phyloP scores from a whole-genome alignment of 2,329 filamentous ascomycete genomes.

The Penicillium sp. region DNA sequence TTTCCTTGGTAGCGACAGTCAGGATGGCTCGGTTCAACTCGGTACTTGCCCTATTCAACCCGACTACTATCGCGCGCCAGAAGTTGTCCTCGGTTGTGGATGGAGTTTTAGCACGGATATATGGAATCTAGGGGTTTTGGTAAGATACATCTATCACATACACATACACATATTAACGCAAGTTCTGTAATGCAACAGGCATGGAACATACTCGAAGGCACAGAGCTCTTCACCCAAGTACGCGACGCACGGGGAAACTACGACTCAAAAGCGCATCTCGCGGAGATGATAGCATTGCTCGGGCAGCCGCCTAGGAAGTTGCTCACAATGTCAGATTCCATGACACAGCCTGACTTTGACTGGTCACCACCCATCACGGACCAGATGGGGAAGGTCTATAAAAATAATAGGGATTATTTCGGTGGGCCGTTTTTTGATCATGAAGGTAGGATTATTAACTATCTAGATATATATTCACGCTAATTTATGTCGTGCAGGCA shows the following conservation, averaged over 20 bases:
- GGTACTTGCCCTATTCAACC: slow-evolving; percentile 23
- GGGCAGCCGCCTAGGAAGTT: slow-evolving; percentile 14
- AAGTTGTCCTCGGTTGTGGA: slow-evolving; percentile 24
- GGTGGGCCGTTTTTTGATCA: slow-evolving; percentile 13
- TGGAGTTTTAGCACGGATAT: slow-evolving; percentile 26
- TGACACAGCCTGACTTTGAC: slow-evolving; percentile 39
- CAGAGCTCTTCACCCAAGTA: slow-evolving; percentile 20
- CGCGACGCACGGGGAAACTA: slow-evolving; percentile 13
- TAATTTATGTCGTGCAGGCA: background rate
- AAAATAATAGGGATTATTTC: slow-evolving; percentile 15
- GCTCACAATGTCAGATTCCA: slow-evolving; percentile 23
- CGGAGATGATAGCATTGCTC: slow-evolving; percentile 18
- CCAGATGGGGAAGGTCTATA: background rate
- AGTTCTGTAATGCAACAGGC: background rate
- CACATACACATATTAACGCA: background rate
- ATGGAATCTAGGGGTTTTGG: slow-evolving; percentile 26
- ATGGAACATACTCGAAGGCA: slow-evolving; percentile 19
- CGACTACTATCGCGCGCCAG: slow-evolving; percentile 25
- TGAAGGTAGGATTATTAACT: background rate
- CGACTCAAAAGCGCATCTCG: slow-evolving; percentile 16
- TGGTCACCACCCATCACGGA: slow-evolving; percentile 29
- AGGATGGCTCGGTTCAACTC: slow-evolving; percentile 28
- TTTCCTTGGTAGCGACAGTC: slow-evolving; percentile 27
- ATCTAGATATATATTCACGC: background rate
- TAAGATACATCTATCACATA: background rate